Evolutionary conservation across 768 basidiomycete species (phyloP), one percentile per base, ranked within the genome.

Genomic region (Boletus pseudo-olivaceus): DNA sequence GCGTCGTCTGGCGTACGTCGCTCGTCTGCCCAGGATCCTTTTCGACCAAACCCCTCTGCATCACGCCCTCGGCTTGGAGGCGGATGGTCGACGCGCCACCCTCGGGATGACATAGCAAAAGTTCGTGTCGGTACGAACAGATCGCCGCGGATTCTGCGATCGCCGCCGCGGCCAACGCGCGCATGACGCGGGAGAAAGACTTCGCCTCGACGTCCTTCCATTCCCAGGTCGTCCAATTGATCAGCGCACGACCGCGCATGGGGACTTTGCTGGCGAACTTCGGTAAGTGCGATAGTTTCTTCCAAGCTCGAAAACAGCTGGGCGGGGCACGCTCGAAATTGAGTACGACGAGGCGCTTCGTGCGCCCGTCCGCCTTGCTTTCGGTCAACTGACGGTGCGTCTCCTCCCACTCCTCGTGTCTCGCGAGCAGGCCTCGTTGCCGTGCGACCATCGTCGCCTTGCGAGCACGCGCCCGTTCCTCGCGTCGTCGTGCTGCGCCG

Each of bases 61-160:
- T 3, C 4, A 5, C 1, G 0, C 1, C 14, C 14, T 35, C 12
- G 3, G 14, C 34, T 2, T 15, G 34, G 2, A 35, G 1, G 6
- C 2, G 34, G 2, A 35, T 4, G 34, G 48, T 49, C 19, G 20
- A 20, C 1, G 48, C 48, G 1, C 48, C 48, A 0, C 39, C 19
- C 1, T 20, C 1, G 0, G 39, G 39, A 14, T 40, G 29, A 4
- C 48, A 49, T 0, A 32, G 20, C 0, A 49, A 20, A 12, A 49
- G 12, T 39, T 49, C 39, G 14, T 49, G 48, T 10, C 39, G 48
- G 15, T 49, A 49, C 6, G 30, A 41, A 20, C 33, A 26, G 20
- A 50, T n/a, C 3, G 1, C 5, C 8, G 29, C 32, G 0, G 39
- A 19, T 4, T 50, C 39, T 0, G 39, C 20, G 14, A 50, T 40